Evolutionary conservation across 164 flowering plant species (phyloP), one percentile per base, ranked within the genome.

Genomic region (Houttuynia cordata): DNA sequence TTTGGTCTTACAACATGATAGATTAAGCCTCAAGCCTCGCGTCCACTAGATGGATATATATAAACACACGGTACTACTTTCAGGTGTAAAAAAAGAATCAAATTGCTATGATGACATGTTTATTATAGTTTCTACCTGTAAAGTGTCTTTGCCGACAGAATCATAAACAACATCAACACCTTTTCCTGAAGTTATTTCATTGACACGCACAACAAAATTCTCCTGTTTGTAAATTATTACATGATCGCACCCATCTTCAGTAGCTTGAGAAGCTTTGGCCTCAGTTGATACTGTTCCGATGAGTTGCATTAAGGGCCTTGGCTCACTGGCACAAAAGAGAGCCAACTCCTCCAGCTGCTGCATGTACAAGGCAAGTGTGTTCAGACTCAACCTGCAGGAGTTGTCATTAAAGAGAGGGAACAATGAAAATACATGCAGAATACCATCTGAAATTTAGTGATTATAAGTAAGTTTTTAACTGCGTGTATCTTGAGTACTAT

Each of bases 331-430:
- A 88, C 56, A 92, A 65, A 23, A 91, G 69, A 55, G 92, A 88
- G 23, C 98, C 98, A 64, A 82, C 85, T 62, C 98, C 98, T 62
- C 96, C 98, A 65, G 98, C 98, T 70, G 98, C 96, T 37, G 96
- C 96, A 72, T 92, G 98, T 58, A 92, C 80, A 64, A 92, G 88
- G 59, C 88, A 70, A n/a, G 79, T 81, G 67, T 87, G 95, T 22
- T 91, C 89, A 51, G 75, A 63, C 76, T 85, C 89, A 66, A 92
- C 95, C 96, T 88, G 78, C 60, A 58, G 42, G 39, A 34, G 20
- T 39, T 41, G 25, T 1, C 6, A 10, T 62, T 8, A 42, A 20
- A 14, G 30, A 52, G 49, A 10, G 14, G 17, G 1, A 42, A 12
- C 14, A 42, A 42, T 8, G 49, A 42, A 14, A 42, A 3, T 42